Conservation (phyloP, 495 filamentous ascomycete genomes). For the Mytilinidion resinicola region DNA sequence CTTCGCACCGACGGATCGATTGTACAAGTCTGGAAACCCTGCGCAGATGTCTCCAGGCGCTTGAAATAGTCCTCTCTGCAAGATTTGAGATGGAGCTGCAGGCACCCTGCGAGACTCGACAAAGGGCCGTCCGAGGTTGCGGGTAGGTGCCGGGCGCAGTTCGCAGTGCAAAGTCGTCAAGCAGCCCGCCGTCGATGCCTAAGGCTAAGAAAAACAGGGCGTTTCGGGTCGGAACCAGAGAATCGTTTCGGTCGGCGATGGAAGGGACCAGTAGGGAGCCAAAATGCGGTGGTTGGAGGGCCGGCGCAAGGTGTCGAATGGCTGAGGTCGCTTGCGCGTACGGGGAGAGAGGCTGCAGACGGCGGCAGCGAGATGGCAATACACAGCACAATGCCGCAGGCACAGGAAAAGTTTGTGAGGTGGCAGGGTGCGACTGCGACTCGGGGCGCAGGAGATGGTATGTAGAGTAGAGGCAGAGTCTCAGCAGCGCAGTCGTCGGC, state of each 20-base stretch:
- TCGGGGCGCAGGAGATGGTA: neutral
- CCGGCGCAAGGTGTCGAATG: slow-evolving; percentile 3
- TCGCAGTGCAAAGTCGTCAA: too few species aligned
- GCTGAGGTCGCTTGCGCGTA: slow-evolving; percentile 1
- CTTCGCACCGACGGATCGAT: too few species aligned
- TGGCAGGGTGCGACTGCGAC: neutral
- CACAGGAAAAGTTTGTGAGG: neutral
- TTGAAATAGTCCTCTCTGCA: too few species aligned
- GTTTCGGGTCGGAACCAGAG: too few species aligned
- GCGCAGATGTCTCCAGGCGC: too few species aligned
- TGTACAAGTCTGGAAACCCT: too few species aligned
- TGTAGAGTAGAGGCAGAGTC: neutral
- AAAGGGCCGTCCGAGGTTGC: neutral
- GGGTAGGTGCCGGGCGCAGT: neutral
- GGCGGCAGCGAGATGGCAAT: neutral
- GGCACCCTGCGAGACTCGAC: neutral
- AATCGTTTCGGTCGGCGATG: neutral
- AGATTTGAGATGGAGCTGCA: neutral
- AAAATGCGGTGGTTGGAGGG: neutral
- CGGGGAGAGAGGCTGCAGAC: neutral
- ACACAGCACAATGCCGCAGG: neutral
- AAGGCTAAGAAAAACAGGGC: too few species aligned
- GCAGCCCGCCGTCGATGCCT: too few species aligned
- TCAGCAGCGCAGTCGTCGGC: neutral
- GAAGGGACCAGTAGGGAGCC: neutral